A percentile compares a stretch with the other conserved stretches of the same genome.
These are phyloP conservation scores for Ephemerocybe angulata DNA, from an alignment of 768 basidiomycete genomes.

Conservation along the genomic window DNA sequence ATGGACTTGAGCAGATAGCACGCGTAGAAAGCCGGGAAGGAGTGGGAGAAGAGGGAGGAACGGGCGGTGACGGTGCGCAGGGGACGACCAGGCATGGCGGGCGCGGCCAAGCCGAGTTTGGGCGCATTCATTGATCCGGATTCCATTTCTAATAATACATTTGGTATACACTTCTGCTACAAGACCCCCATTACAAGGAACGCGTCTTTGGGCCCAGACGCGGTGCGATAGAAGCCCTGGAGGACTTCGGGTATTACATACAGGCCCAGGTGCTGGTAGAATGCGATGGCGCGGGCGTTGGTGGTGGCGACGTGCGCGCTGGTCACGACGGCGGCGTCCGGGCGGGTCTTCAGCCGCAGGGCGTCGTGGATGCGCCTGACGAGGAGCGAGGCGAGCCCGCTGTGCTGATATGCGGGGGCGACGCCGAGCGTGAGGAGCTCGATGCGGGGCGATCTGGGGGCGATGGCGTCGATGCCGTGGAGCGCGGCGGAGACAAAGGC, in stretches of 20 bases:
- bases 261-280: constrained; percentile 45
- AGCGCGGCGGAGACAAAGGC: constrained; percentile 43
- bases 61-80: neutral
- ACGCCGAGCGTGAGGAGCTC: constrained; percentile 54
- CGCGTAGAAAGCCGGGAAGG: constrained; percentile 69
- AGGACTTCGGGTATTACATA: constrained; percentile 29
- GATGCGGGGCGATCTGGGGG: constrained; percentile 26
- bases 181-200: constrained; percentile 30
- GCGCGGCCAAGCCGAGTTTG: neutral
- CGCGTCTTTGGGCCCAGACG: constrained; percentile 38
- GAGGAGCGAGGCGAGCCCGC: constrained; percentile 42
- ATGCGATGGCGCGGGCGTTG: constrained; percentile 37
- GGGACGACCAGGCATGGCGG: constrained; percentile 1
- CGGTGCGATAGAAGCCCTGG: constrained; percentile 36
- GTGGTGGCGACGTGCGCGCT: constrained; percentile 45
- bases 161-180: constrained; percentile 1
- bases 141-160: neutral
- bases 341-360: neutral
- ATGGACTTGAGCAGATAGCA: constrained; percentile 78
- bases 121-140: neutral
- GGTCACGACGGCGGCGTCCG: constrained; percentile 27
- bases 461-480: constrained; percentile 10
- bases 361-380: constrained; percentile 15
- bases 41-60: constrained; percentile 24
- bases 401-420: constrained; percentile 39